phyloP scores from a whole-genome alignment of 495 filamentous ascomycete species.

The Usnea hakonensis region DNA sequence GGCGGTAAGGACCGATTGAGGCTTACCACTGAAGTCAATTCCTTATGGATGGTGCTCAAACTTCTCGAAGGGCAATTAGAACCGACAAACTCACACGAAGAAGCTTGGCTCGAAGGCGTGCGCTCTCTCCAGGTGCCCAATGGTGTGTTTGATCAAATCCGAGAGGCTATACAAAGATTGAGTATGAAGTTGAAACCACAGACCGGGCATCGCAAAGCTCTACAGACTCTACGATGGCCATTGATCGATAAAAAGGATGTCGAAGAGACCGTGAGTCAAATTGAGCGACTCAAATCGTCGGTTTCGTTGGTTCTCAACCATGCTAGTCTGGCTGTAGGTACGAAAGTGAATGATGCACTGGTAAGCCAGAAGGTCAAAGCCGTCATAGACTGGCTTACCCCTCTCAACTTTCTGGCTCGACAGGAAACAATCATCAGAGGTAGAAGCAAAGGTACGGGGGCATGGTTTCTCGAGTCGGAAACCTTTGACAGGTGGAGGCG shows the following conservation, averaged over 20 bases:
- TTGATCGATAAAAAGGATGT: slow-evolving; percentile 17
- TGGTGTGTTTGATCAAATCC: slow-evolving; percentile 18
- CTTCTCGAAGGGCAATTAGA: slow-evolving; percentile 16
- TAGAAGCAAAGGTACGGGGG: neutral
- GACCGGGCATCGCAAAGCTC: slow-evolving; percentile 16
- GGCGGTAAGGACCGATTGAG: slow-evolving; percentile 19
- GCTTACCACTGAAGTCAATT: slow-evolving; percentile 18
- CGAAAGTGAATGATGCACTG: slow-evolving; percentile 10
- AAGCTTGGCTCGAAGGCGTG: slow-evolving; percentile 18
- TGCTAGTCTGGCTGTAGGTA: slow-evolving; percentile 14
- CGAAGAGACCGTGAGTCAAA: slow-evolving; percentile 5
- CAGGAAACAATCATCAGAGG: slow-evolving; percentile 1
- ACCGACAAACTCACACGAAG: slow-evolving; percentile 7
- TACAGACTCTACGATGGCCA: slow-evolving; percentile 18
- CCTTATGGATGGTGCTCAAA: slow-evolving; percentile 18
- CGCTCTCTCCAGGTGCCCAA: slow-evolving; percentile 9
- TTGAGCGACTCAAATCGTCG: slow-evolving; percentile 17
- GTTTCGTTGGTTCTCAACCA: slow-evolving; percentile 14
- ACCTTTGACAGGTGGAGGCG: slow-evolving; percentile 1
- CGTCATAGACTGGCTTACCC: slow-evolving; percentile 18
- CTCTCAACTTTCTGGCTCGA: slow-evolving; percentile 17
- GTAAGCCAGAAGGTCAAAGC: slow-evolving; percentile 14
- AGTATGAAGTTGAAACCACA: slow-evolving; percentile 12
- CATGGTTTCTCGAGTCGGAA: slow-evolving; percentile 7
- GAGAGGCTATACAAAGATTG: slow-evolving; percentile 3